Evolutionary conservation across 495 filamentous ascomycete species (phyloP).

Genomic region (Talaromyces liani): DNA sequence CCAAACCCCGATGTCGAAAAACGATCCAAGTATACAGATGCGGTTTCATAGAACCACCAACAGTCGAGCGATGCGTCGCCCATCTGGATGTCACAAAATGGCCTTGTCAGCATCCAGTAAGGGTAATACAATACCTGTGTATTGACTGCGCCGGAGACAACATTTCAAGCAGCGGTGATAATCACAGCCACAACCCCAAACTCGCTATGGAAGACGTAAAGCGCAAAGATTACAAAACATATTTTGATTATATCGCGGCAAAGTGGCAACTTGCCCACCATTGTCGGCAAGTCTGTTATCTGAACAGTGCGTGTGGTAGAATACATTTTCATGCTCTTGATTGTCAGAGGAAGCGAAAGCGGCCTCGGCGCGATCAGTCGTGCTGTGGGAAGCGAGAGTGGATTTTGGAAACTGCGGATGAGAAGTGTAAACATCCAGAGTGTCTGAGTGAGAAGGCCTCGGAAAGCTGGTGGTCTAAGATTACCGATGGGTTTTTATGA

Average conservation of each 20-base stretch:
- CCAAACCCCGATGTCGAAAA: background rate
- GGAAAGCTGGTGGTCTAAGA: conserved; percentile 3
- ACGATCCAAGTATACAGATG: conserved; percentile 3
- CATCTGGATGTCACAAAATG: conserved; percentile 6
- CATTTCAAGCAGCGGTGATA: background rate
- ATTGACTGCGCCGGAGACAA: background rate
- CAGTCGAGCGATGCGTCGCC: background rate
- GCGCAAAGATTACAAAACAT: background rate
- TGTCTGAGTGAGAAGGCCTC: background rate
- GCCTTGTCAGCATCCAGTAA: background rate
- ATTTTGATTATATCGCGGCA: conserved; percentile 1
- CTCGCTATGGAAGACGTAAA: background rate
- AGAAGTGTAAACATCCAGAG: conserved; percentile 6
- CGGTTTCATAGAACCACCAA: background rate
- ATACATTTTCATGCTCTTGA: conserved; percentile 3
- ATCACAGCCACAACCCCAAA: background rate
- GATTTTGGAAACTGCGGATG: conserved; percentile 1
- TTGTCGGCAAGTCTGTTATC: conserved; percentile 5
- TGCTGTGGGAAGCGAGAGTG: conserved; percentile 7
- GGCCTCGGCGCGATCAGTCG: conserved; percentile 4
- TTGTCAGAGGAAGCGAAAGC: conserved; percentile 1
- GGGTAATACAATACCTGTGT: background rate
- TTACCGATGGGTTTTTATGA: background rate
- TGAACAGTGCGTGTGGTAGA: background rate
- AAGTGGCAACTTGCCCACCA: conserved; percentile 4